Conservation (phyloP, 352 stramenopile species). For the Globisporangium cederbergense region DNA sequence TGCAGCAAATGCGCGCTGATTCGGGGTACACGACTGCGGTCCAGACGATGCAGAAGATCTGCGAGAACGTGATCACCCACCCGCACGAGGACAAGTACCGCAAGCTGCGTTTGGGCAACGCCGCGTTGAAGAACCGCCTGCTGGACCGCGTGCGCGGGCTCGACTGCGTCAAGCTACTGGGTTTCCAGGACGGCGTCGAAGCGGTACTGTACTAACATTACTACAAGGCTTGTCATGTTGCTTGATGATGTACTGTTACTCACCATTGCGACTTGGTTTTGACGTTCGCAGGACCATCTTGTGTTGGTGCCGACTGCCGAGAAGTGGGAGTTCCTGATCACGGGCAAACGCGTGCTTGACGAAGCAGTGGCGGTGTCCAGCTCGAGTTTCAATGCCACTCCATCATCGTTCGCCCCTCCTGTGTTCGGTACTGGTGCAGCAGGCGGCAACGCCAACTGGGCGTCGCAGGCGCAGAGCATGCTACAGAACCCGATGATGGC, state of each 20-base stretch:
- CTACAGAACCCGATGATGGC: constrained; percentile 74
- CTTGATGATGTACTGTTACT: not conserved
- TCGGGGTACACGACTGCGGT: constrained; percentile 43
- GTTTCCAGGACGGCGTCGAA: constrained; percentile 70
- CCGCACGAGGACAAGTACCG: constrained; percentile 79
- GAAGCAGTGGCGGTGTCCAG: constrained; percentile 19
- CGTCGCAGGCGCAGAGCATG: constrained; percentile 56
- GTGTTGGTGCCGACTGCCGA: constrained; percentile 69
- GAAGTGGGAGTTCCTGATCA: constrained; percentile 71
- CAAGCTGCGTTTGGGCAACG: constrained; percentile 68
- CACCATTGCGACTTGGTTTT: not conserved
- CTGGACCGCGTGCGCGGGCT: constrained; percentile 55
- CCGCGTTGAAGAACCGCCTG: constrained; percentile 54
- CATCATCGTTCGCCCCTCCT: constrained; percentile 8
- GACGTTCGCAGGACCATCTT: constrained; percentile 37
- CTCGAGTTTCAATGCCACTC: constrained; percentile 14
- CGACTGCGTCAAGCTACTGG: constrained; percentile 61
- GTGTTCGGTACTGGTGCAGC: not conserved
- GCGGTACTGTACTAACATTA: constrained; percentile 25
- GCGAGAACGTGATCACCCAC: constrained; percentile 70
- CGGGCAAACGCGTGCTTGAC: constrained; percentile 67
- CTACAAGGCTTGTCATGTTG: not conserved
- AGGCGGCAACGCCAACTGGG: constrained; percentile 31
- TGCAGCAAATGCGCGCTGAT: constrained; percentile 61
- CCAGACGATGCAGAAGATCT: constrained; percentile 79